These are phyloP conservation scores for Aspergillus nomiae DNA, from an alignment of 2,329 filamentous ascomycete genomes.

Conservation along the genomic window DNA sequence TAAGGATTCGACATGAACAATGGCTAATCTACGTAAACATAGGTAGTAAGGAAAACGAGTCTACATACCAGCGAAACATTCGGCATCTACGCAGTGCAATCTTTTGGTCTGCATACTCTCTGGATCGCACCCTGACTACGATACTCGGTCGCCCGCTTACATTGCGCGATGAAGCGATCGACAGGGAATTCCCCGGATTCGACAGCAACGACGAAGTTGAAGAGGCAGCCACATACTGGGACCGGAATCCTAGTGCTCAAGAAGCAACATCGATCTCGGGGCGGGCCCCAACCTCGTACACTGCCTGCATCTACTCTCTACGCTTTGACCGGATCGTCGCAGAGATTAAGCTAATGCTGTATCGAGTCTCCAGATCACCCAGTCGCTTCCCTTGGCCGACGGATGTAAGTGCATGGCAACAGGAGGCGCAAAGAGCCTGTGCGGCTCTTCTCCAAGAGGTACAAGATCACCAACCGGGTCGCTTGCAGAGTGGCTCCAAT, in stretches of 20 bases:
- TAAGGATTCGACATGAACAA: too few species aligned
- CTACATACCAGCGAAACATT: background rate
- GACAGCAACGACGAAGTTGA: slow-evolving; percentile 5
- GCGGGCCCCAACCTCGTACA: background rate
- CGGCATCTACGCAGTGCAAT: slow-evolving; percentile 5
- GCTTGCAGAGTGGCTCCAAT: background rate
- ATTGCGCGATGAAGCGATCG: slow-evolving; percentile 6
- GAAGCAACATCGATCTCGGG: background rate
- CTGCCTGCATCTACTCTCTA: slow-evolving; percentile 5
- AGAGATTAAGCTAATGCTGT: slow-evolving; percentile 11
- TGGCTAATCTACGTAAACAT: background rate
- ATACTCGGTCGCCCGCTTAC: slow-evolving; percentile 9
- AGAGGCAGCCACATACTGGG: slow-evolving; percentile 2
- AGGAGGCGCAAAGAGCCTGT: background rate
- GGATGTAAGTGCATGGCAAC: slow-evolving; percentile 4
- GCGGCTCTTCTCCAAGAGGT: background rate
- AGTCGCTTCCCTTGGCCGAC: slow-evolving; percentile 8
- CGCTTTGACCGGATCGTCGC: slow-evolving; percentile 7
- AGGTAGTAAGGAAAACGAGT: background rate
- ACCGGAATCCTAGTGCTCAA: background rate
- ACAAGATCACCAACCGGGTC: background rate
- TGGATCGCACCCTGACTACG: slow-evolving; percentile 9
- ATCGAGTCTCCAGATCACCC: slow-evolving; percentile 6
- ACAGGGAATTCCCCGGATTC: slow-evolving; percentile 5
- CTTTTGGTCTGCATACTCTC: slow-evolving; percentile 10